Conservation (phyloP, 176 grass and related monocot species). For the Guadua angustifolia region DNA sequence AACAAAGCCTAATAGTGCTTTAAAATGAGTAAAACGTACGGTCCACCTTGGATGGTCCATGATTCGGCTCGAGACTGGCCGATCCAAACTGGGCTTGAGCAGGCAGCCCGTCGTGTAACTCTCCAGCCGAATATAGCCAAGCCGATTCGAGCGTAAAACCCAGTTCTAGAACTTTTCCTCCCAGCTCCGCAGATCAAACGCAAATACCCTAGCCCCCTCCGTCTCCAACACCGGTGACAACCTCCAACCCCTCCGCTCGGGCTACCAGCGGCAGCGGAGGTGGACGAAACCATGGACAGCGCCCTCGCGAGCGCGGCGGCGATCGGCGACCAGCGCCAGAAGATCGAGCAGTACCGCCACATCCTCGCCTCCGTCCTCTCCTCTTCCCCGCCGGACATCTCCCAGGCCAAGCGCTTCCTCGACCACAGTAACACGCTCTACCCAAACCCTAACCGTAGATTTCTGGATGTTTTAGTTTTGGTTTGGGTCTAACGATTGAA, state of each 20-base stretch:
- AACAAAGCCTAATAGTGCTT: too few relatives aligned
- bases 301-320: conserved; percentile 72
- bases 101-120: not conserved
- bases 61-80: too few relatives aligned
- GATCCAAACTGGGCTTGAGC: not conserved
- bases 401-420: conserved; percentile 93
- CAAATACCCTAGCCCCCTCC: conserved; percentile 46
- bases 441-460: not conserved
- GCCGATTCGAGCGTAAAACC: conserved; percentile 12
- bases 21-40: not conserved
- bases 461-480: not conserved
- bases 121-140: not conserved
- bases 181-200: conserved; percentile 30
- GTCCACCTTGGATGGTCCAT: not conserved
- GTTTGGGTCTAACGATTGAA: not conserved
- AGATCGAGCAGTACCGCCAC: conserved; percentile 95
- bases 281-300: conserved; percentile 61
- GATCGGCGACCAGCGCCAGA: conserved; percentile 86
- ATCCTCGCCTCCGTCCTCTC: conserved; percentile 94
- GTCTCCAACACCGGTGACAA: conserved; percentile 27
- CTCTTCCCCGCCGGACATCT: conserved; percentile 70
- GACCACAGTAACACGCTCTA: conserved; percentile 71
- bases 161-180: conserved; percentile 7
- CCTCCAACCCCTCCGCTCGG: not conserved
- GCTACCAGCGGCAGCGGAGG: not conserved